Evolutionary conservation across 305 asterid genomes (phyloP).

Genomic region (Fraxinus baroniana): DNA sequence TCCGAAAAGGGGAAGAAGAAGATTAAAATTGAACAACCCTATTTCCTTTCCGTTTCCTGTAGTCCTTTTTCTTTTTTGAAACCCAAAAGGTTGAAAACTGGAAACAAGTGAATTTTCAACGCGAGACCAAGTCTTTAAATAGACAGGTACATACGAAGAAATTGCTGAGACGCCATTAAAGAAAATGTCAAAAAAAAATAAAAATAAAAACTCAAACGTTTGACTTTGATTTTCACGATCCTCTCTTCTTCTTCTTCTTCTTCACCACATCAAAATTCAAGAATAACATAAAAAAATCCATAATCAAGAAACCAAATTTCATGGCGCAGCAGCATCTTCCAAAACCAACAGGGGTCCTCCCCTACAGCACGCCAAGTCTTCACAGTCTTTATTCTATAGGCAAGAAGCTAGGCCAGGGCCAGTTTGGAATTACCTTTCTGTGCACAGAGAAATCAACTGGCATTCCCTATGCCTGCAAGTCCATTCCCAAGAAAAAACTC

Average conservation of each 20-base stretch:
- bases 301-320: not conserved
- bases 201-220: not conserved
- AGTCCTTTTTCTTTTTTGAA: too few species aligned
- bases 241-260: not conserved
- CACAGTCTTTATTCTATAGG: not conserved
- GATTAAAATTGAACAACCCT: too few species aligned
- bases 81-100: not conserved
- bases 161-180: not conserved
- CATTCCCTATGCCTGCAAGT: not conserved
- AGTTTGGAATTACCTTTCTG: not conserved
- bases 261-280: not conserved
- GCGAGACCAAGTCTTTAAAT: not conserved
- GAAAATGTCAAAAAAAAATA: not conserved
- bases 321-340: not conserved
- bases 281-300: not conserved
- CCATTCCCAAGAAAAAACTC: not conserved
- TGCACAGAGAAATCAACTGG: not conserved
- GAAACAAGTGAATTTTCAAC: not conserved
- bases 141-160: not conserved
- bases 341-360: not conserved
- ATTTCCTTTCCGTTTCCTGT: too few species aligned
- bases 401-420: not conserved
- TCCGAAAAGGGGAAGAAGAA: too few species aligned
- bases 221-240: not conserved
- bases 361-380: not conserved